These are phyloP conservation scores for Fragaria iinumae DNA, from an alignment of 306 rosid species.

Conservation along the genomic window DNA sequence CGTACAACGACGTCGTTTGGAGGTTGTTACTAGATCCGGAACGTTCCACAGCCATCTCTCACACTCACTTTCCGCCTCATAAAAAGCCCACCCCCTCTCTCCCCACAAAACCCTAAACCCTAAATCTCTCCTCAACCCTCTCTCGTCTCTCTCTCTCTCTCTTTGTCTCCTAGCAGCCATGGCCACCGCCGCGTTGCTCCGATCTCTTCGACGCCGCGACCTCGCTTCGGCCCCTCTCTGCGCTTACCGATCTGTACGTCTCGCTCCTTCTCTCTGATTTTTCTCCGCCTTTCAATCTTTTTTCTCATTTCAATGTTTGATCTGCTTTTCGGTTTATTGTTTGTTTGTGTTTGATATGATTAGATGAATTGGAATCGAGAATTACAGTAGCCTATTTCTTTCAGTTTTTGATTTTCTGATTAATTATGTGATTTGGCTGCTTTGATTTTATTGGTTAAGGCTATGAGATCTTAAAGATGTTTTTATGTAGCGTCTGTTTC, in stretches of 20 bases:
- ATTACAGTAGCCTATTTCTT: background rate
- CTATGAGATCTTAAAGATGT: too few relatives aligned
- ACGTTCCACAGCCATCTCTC: too few relatives aligned
- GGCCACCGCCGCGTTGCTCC: conserved; percentile 41
- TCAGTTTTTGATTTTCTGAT: background rate
- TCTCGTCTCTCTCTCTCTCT: background rate
- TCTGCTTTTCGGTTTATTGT: background rate
- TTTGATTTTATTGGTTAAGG: background rate
- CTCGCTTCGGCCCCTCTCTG: conserved; percentile 29
- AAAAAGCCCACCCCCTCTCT: background rate
- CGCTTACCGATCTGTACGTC: conserved; percentile 60
- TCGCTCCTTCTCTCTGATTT: background rate
- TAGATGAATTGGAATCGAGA: background rate
- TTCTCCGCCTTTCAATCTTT: background rate
- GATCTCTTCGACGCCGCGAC: conserved; percentile 38
- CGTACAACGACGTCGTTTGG: too few relatives aligned
- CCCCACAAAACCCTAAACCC: conserved; percentile 37
- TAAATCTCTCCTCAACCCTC: background rate
- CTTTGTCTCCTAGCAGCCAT: conserved; percentile 9
- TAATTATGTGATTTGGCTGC: background rate
- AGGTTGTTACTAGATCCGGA: too few relatives aligned
- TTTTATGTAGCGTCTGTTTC: too few relatives aligned
- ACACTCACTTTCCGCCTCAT: background rate
- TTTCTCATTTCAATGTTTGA: background rate
- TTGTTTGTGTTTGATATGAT: background rate